These are phyloP conservation scores for Tritrichomonas foetus DNA, from an alignment of 208 protist species.

Conservation along the genomic window DNA sequence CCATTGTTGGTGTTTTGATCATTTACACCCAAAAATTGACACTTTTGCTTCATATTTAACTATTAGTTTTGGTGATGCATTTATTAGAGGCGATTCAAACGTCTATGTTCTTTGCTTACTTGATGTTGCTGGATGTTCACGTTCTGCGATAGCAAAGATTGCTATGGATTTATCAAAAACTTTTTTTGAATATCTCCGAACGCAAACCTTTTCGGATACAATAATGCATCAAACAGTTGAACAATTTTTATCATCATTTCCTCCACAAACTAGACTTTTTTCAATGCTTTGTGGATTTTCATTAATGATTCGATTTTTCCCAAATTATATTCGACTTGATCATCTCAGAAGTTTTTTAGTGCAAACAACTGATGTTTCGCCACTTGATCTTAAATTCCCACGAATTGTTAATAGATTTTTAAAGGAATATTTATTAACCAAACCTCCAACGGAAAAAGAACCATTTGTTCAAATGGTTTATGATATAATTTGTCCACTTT, in stretches of 20 bases:
- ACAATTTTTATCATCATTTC: neutral
- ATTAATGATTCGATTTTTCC: neutral
- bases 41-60: neutral
- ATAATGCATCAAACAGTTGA: neutral
- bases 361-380: neutral
- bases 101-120: neutral
- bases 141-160: neutral
- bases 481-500: slow-evolving; percentile 8
- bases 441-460: neutral
- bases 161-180: neutral
- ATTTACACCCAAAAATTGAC: neutral
- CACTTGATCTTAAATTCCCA: neutral
- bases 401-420: neutral
- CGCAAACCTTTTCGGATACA: neutral
- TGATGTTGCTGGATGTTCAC: neutral
- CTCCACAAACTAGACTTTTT: neutral
- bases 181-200: neutral
- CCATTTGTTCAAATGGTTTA: neutral
- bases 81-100: neutral
- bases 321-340: neutral
- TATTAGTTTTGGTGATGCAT: neutral
- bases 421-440: neutral
- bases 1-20: neutral
- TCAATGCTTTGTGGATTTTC: slow-evolving; percentile 21
- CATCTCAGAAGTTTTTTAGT: neutral